These are phyloP conservation scores for Lentinula boryana DNA, from an alignment of 768 basidiomycete genomes.

Conservation along the genomic window DNA sequence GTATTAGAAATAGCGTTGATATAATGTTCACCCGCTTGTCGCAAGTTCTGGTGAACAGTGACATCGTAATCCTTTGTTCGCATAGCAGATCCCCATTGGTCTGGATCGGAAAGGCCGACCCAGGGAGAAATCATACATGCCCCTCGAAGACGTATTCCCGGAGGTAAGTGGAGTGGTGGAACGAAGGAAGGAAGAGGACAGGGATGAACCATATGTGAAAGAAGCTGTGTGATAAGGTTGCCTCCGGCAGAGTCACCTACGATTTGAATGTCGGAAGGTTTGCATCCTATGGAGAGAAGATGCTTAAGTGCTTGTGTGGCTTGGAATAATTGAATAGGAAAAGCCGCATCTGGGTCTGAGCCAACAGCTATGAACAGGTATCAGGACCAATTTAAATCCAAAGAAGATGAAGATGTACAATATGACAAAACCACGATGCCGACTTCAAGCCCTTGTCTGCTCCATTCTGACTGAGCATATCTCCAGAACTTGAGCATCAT, in stretches of 20 bases:
- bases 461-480: slow-evolving; percentile 5
- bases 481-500: not conserved
- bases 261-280: slow-evolving; percentile 12
- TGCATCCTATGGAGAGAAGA: slow-evolving; percentile 10
- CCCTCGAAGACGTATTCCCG: slow-evolving; percentile 21
- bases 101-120: slow-evolving; percentile 16
- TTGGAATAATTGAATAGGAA: slow-evolving; percentile 16
- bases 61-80: slow-evolving; percentile 19
- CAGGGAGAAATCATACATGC: slow-evolving; percentile 29
- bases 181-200: slow-evolving; percentile 2
- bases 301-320: slow-evolving; percentile 10
- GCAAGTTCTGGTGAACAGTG: slow-evolving; percentile 16
- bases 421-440: slow-evolving; percentile 7
- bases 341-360: slow-evolving; percentile 5
- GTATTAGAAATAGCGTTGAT: not conserved
- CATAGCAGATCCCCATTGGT: slow-evolving; percentile 3
- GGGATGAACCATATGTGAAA: slow-evolving; percentile 18
- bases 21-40: slow-evolving; percentile 11
- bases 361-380: slow-evolving; percentile 8
- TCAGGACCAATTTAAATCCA: not conserved
- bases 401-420: not conserved
- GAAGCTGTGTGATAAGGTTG: slow-evolving; percentile 12
- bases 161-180: slow-evolving; percentile 12
- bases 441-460: slow-evolving; percentile 1
- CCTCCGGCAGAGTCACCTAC: slow-evolving; percentile 17